Conservation (phyloP, 2,329 filamentous ascomycete species). For the Diaporthe caulivora region DNA sequence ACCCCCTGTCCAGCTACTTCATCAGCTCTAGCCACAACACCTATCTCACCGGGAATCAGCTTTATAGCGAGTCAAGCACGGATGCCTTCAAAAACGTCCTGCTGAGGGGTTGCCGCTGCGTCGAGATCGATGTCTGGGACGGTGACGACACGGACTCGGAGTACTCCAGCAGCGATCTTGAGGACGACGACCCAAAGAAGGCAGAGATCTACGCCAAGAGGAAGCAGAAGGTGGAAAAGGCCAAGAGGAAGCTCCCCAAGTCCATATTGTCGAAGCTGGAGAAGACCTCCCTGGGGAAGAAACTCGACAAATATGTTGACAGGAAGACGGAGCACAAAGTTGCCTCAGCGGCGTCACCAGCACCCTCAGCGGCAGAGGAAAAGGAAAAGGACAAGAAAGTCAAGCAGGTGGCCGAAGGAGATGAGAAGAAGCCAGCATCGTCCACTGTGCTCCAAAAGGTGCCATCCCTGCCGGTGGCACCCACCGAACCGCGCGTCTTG, state of each 20-base stretch:
- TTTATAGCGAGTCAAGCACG: slow-evolving; percentile 87
- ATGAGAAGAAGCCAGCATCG: slow-evolving; percentile 25
- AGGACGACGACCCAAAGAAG: slow-evolving; percentile 65
- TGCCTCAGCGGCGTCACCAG: background rate
- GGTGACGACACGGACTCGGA: slow-evolving; percentile 77
- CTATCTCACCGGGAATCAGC: slow-evolving; percentile 89
- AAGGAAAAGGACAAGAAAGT: background rate
- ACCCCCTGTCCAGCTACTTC: slow-evolving; percentile 90
- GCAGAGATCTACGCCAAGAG: slow-evolving; percentile 61
- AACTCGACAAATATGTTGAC: slow-evolving; percentile 51
- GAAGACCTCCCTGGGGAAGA: slow-evolving; percentile 61
- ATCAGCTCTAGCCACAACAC: slow-evolving; percentile 97
- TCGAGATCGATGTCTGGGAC: slow-evolving; percentile 97
- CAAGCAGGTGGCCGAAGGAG: slow-evolving; percentile 14
- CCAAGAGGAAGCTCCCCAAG: slow-evolving; percentile 68
- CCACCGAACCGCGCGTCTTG: slow-evolving; percentile 80
- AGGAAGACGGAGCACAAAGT: slow-evolving; percentile 43
- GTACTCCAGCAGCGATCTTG: slow-evolving; percentile 71
- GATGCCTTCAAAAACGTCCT: slow-evolving; percentile 89
- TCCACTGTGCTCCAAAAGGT: slow-evolving; percentile 36
- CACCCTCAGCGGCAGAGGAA: background rate
- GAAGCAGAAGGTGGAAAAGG: slow-evolving; percentile 72
- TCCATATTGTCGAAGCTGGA: slow-evolving; percentile 60
- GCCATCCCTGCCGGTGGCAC: slow-evolving; percentile 44
- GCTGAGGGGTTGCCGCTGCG: slow-evolving; percentile 86